Conservation (phyloP, 345 rosid genomes). For the Eucalyptus melliodora region DNA sequence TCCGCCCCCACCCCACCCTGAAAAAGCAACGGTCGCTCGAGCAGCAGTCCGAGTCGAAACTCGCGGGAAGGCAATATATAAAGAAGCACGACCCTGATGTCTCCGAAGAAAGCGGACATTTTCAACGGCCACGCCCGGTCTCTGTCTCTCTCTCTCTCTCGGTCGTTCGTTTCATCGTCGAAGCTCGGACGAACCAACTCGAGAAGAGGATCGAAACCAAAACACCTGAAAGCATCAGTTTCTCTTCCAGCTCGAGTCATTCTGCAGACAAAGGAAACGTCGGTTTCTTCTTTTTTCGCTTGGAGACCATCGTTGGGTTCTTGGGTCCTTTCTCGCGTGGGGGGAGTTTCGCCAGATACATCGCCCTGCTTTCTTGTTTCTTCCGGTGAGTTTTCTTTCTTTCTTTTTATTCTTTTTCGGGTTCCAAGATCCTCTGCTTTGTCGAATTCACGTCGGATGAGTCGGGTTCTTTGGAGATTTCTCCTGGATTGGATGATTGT, state of each 20-base stretch:
- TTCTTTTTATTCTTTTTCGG: background rate
- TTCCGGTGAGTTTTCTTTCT: background rate
- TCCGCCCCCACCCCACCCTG: background rate
- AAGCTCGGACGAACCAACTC: background rate
- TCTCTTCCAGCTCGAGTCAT: background rate
- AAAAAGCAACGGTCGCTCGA: background rate
- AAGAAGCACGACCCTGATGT: background rate
- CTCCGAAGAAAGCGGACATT: constrained; percentile 12
- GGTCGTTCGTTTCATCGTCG: background rate
- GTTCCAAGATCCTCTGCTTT: background rate
- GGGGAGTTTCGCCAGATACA: background rate
- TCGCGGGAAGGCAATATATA: constrained; percentile 22
- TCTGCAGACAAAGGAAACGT: background rate
- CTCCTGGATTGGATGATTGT: background rate
- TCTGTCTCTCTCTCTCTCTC: background rate
- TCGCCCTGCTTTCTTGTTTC: background rate
- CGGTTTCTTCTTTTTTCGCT: background rate
- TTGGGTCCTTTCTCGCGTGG: background rate
- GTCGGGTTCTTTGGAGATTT: background rate
- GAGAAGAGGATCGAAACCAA: background rate
- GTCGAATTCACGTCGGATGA: background rate
- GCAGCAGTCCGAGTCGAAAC: constrained; percentile 5
- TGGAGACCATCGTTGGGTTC: background rate
- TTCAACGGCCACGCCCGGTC: constrained; percentile 1
- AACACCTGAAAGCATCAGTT: background rate